Evolutionary conservation across 805 yeast genomes (phyloP), one percentile per base, ranked within the genome.

Genomic region (Kodamaea sagamina): DNA sequence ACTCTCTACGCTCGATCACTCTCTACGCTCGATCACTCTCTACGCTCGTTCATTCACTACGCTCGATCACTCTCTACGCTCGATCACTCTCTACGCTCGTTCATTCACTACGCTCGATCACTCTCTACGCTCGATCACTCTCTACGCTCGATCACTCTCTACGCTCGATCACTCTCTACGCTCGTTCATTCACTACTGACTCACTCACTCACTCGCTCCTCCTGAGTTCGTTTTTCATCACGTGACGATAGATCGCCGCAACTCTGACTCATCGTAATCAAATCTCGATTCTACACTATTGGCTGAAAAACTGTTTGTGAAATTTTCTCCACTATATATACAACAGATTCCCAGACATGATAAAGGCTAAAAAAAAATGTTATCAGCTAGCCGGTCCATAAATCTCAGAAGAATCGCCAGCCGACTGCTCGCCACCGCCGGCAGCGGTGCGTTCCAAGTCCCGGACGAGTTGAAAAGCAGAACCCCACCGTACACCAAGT

Each of bases 401-500:
- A 36, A 31, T 11, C 12, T 19, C 13, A 26, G 17, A 13, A 12
- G 41, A 18, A 24, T 12, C 10, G 42, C 32, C 12, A 22, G 35
- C n/a, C 37, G 44, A 18, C 38, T 40, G 24, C 40, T 50, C 27
- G 55, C 67, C 38, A 42, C 51, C 11, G 57, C 68, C 45, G 74
- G 74, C 37, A 62, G 71, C 37, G 44, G 55, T 37, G 46, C 53
- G 6, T 57, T 59, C 46, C 49, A 57, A 16, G 75, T 81, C 6
- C 89, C 96, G 4, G 58, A 68, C 11, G 86, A 82, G 36, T 82
- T 67, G 61, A 70, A 71, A 57, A 68, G 87, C 19, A 78, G 95
- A 61, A 79, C 89, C 15, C 98, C 99, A 4, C 97, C 98, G 39
- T 90, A 90, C 61, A 80, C 82, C 39, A 83, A 85, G 63, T 74